These are phyloP conservation scores for Aspergillus niger DNA, from an alignment of 2,329 filamentous ascomycete species.

Conservation along the genomic window DNA sequence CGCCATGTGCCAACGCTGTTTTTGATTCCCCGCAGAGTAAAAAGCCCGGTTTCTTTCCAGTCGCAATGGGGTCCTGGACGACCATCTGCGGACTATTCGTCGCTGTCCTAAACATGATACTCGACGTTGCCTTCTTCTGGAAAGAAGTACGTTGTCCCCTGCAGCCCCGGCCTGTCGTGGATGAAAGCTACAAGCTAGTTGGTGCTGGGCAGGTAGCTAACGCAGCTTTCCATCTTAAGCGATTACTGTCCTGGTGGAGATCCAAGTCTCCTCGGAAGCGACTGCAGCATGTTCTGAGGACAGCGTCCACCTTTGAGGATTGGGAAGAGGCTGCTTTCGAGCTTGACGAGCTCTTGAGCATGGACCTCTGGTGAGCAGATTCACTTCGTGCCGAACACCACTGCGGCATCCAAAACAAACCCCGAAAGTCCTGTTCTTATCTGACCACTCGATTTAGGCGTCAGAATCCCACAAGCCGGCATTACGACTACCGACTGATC, in stretches of 20 bases:
- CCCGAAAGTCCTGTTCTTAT: not conserved
- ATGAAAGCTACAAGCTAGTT: not conserved
- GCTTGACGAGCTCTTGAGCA: conserved; percentile 77
- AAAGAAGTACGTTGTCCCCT: conserved; percentile 51
- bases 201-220: not conserved
- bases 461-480: conserved; percentile 74
- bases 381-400: too few species aligned
- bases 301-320: conserved; percentile 74
- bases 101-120: conserved; percentile 58
- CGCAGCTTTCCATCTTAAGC: conserved; percentile 50
- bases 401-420: not conserved
- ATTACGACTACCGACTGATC: conserved; percentile 87
- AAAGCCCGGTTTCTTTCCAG: not conserved
- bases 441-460: conserved; percentile 58
- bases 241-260: conserved; percentile 67
- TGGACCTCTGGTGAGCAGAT: conserved; percentile 70
- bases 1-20: conserved; percentile 9
- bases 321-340: conserved; percentile 84
- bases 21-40: not conserved
- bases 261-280: conserved; percentile 65
- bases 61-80: conserved; percentile 28
- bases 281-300: conserved; percentile 65
- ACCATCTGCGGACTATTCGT: conserved; percentile 31
- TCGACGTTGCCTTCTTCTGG: conserved; percentile 66
- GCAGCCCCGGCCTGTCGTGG: not conserved